Base-by-base conservation (phyloP, 176 grass and related monocot species). In the Ensete ventricosum region DNA sequence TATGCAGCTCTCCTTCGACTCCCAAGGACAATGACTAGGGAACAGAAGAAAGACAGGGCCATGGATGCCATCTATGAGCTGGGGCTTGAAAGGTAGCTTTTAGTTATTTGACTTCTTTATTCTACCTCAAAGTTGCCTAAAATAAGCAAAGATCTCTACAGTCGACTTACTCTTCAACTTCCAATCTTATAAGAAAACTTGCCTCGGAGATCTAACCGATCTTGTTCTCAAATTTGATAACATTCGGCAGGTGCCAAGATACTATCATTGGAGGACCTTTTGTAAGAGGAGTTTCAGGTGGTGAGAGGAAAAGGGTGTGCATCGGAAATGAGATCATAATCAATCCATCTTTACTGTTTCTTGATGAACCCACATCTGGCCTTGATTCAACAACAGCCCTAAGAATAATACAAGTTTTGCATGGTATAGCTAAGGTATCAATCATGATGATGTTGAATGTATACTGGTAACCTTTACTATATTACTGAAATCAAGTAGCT, bases 181-280 rank as follows among this genome's bases (percentile, higher is more conserved):
- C 3, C 34, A 43, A 43, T 19, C n/a, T n/a, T 14, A n/a, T 8
- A 60, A 60, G 55, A 10, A 58, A 17, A 12, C 57, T n/a, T n/a
- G n/a, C n/a, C n/a, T n/a, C n/a, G n/a, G 10, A 6, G 9, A 19
- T 62, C 57, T 62, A 62, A 62, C 7, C 20, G 17, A n/a, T 62
- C 10, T 7, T 2, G n/a, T 14, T 19, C 14, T 62, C 7, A 20
- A 19, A 14, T 62, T 14, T 62, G 13, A 62, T 62, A 62, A 62
- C 13, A 62, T 62, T 76, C 57, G 54, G 19, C 82, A 96, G 92
- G 81, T 96, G 92, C 80, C 89, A 92, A 79, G 87, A 96, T 76
- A 96, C 89, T 27, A 96, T 96, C 87, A 96, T 96, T 74, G 92
- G 92, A 84, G 92, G 92, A 27, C 85, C 92, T 49, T 96, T 96